phyloP scores from a whole-genome alignment of 2,329 filamentous ascomycete genomes.

The Colletotrichum tropicicola region DNA sequence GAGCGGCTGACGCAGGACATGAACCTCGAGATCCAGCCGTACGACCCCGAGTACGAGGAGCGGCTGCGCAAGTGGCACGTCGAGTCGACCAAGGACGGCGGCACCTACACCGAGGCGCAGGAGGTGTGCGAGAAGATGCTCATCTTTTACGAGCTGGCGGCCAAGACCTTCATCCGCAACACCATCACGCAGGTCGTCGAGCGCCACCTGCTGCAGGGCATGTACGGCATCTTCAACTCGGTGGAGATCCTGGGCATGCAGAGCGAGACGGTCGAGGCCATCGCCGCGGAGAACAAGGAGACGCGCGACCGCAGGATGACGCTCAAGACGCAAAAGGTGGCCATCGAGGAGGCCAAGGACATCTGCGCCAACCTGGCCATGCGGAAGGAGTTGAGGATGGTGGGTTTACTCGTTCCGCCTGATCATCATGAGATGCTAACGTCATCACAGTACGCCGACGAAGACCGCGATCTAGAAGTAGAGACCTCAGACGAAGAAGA shows the following conservation, averaged over 20 bases:
- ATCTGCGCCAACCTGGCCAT: slow-evolving; percentile 60
- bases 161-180: slow-evolving; percentile 61
- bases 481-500: slow-evolving; percentile 40
- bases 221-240: slow-evolving; percentile 61
- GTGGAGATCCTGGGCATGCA: slow-evolving; percentile 59
- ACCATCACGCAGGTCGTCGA: slow-evolving; percentile 62
- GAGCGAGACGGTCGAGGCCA: slow-evolving; percentile 55
- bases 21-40: slow-evolving; percentile 62
- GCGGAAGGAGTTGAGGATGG: slow-evolving; percentile 57
- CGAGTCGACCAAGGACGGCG: slow-evolving; percentile 51
- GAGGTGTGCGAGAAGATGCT: slow-evolving; percentile 65
- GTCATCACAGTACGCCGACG: slow-evolving; percentile 35
- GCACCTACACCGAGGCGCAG: slow-evolving; percentile 58
- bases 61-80: slow-evolving; percentile 57
- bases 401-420: slow-evolving; percentile 4
- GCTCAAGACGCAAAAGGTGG: slow-evolving; percentile 57
- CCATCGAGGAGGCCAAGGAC: slow-evolving; percentile 59
- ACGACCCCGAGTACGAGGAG: slow-evolving; percentile 62
- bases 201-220: slow-evolving; percentile 59
- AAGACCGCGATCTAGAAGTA: slow-evolving; percentile 35
- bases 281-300: slow-evolving; percentile 62
- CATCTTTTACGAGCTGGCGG: slow-evolving; percentile 63
- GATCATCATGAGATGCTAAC: background rate
- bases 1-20: slow-evolving; percentile 57
- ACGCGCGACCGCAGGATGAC: slow-evolving; percentile 57